Evolutionary conservation across 345 rosid species (phyloP).

Genomic region (Noccaea bulbosa): DNA sequence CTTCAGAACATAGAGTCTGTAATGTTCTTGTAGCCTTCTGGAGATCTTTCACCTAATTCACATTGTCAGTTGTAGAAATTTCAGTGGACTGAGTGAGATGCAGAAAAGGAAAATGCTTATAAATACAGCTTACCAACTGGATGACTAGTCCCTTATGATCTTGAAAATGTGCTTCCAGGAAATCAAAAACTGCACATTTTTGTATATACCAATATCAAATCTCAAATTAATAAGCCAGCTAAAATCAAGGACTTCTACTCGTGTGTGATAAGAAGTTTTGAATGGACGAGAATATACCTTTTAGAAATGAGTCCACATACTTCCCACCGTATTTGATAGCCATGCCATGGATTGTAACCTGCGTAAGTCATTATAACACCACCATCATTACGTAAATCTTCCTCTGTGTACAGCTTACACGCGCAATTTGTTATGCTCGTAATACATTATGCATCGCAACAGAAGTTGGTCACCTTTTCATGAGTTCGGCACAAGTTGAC

Average conservation of each 20-base stretch:
- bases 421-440: conserved; percentile 1
- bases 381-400: neutral
- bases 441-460: neutral
- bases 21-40: conserved; percentile 88
- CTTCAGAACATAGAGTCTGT: conserved; percentile 90
- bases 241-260: neutral
- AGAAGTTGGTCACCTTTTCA: conserved; percentile 58
- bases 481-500: conserved; percentile 69
- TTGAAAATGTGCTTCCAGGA: conserved; percentile 68
- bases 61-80: conserved; percentile 22
- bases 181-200: conserved; percentile 65
- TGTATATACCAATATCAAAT: neutral
- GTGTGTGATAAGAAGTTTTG: conserved; percentile 6
- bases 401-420: conserved; percentile 1
- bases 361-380: conserved; percentile 22
- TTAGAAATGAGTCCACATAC: conserved; percentile 73
- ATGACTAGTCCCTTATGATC: conserved; percentile 63
- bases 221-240: conserved; percentile 26
- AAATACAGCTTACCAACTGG: conserved; percentile 57
- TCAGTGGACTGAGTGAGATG: conserved; percentile 16
- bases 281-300: conserved; percentile 52
- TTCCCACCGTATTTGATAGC: conserved; percentile 90
- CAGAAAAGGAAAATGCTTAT: neutral
- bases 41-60: conserved; percentile 70
- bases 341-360: conserved; percentile 75